Conservation (phyloP, 2,329 filamentous ascomycete genomes). For the Pestalotiopsis sp. region DNA sequence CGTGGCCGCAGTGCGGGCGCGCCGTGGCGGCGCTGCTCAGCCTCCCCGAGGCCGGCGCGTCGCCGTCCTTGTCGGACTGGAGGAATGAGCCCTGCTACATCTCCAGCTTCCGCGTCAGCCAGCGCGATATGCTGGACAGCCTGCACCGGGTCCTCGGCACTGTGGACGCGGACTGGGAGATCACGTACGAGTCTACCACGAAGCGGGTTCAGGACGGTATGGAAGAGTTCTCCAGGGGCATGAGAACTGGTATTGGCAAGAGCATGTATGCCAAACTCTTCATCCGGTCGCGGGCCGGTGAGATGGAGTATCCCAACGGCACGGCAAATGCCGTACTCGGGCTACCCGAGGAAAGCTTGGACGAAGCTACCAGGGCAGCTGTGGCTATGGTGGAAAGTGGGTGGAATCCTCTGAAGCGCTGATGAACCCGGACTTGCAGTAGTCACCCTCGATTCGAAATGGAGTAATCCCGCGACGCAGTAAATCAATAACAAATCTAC, state of each 20-base stretch:
- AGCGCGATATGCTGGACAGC: conserved; percentile 64
- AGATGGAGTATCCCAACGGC: neutral
- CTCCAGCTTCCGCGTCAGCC: conserved; percentile 56
- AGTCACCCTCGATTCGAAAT: no score
- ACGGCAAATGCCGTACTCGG: neutral
- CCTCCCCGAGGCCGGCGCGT: conserved; percentile 37
- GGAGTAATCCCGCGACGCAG: no score
- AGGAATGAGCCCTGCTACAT: conserved; percentile 50
- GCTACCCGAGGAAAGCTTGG: neutral
- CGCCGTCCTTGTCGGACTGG: conserved; percentile 40
- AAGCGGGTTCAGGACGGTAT: conserved; percentile 49
- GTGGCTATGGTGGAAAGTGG: neutral
- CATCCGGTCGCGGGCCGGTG: neutral
- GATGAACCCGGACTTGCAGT: neutral
- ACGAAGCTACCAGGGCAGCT: neutral
- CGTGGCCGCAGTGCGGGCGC: conserved; percentile 56
- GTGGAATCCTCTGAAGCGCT: neutral
- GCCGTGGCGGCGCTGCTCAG: conserved; percentile 51
- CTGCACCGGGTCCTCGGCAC: conserved; percentile 57
- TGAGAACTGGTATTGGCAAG: conserved; percentile 44
- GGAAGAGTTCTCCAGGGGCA: conserved; percentile 42
- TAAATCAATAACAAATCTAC: no score
- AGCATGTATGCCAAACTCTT: conserved; percentile 48
- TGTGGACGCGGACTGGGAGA: conserved; percentile 59
- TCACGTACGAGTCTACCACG: conserved; percentile 45